Percentiles rank a stretch among this genome's conserved stretches.
Evolutionary conservation across 2,329 filamentous ascomycete genomes (phyloP).

Genomic region (Fusarium continuum): DNA sequence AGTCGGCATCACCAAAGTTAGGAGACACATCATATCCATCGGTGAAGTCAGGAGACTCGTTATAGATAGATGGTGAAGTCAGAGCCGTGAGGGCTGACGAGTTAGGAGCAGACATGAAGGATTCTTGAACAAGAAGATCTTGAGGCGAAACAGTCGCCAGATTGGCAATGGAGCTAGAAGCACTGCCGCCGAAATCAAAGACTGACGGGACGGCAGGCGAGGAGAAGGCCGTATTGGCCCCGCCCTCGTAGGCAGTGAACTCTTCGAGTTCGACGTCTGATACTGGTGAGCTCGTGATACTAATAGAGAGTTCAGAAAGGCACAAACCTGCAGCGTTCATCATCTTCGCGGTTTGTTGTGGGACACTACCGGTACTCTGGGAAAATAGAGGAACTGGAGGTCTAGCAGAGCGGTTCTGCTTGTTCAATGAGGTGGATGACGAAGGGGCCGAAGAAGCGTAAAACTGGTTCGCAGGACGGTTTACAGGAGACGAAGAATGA

Average conservation of each 20-base stretch:
- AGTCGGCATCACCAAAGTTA: conserved; percentile 71
- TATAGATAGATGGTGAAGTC: conserved; percentile 82
- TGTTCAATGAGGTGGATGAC: conserved; percentile 66
- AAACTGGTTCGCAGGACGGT: conserved; percentile 67
- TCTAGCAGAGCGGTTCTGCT: conserved; percentile 62
- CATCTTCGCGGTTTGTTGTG: conserved; percentile 57
- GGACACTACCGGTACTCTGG: conserved; percentile 64
- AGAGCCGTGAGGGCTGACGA: conserved; percentile 84
- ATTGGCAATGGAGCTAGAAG: conserved; percentile 61
- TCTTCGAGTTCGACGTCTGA: conserved; percentile 68
- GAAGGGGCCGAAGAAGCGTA: conserved; percentile 74
- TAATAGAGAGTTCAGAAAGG: not conserved
- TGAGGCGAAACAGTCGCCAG: conserved; percentile 83
- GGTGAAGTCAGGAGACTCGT: conserved; percentile 76
- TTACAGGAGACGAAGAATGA: conserved; percentile 63
- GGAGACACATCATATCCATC: conserved; percentile 82
- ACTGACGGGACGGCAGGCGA: conserved; percentile 61
- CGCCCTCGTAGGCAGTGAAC: conserved; percentile 65
- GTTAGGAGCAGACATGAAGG: conserved; percentile 79
- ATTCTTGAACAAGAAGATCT: conserved; percentile 77
- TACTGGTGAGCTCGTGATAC: conserved; percentile 46
- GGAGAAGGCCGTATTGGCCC: conserved; percentile 60
- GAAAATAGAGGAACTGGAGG: conserved; percentile 79
- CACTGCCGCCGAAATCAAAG: conserved; percentile 61
- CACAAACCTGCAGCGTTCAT: conserved; percentile 56